Base-by-base conservation (phyloP, 202 grass and related monocot species). In the Sporobolus alterniflorus region DNA sequence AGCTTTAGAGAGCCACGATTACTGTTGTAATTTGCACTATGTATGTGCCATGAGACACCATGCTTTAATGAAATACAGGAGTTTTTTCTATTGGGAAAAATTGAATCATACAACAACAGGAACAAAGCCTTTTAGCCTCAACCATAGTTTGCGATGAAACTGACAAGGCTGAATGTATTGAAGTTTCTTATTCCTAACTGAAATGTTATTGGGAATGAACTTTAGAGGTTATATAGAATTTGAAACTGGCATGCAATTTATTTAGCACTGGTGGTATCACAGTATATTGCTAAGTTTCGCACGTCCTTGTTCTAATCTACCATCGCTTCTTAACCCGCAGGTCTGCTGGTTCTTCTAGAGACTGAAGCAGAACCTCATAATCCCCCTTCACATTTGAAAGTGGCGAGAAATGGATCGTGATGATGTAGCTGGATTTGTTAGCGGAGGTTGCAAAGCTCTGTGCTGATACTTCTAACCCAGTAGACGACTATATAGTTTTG, bases 341-440 rank as follows among this genome's bases (percentile, higher is more conserved):
- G 66, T 81, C 51, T 60, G 40, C 69, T 71, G 51, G 51, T 15
- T 18, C 36, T 59, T 46, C 20, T 36, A 63, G 67, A 73, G 63
- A 63, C 55, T 82, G 79, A 82, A 73, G 79, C 69, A 41, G 34
- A 73, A 65, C 69, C 5, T 66, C 69, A 66, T 39, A 25, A 39
- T 85, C 60, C 40, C 73, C 75, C 76, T 77, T 65, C 47, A 64
- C 70, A 77, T 61, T 72, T 76, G 43, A 79, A 84, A 84, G 75
- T 80, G 82, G 82, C 65, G 20, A 49, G 64, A 90, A 66, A 94
- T 94, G 92, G 92, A 91, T 62, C 88, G 88, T 36, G 69, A 69
- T 72, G 92, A 94, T 73, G 81, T 87, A 69, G 71, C 79, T 9
- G 92, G 92, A 21, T 91, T 94, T 74, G 92, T 91, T 68, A 94